Percentiles rank a stretch among this genome's conserved stretches.
Conservation (phyloP, 805 yeast species). For the Pichia exigua region DNA sequence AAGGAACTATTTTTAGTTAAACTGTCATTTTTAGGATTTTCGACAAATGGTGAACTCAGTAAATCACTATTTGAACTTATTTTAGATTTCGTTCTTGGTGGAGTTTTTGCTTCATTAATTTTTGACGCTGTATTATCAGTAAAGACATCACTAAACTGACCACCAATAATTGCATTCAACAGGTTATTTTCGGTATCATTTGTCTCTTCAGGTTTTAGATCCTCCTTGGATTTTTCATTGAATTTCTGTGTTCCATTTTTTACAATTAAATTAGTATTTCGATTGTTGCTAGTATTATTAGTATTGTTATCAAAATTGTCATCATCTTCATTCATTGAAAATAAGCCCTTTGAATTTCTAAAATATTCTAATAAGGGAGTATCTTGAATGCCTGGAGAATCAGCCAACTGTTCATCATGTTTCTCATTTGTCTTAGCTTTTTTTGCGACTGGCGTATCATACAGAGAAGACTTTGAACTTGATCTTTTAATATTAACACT, state of each 20-base stretch:
- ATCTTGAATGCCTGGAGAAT: conserved; percentile 15
- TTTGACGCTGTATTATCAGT: conserved; percentile 43
- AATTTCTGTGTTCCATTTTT: neutral
- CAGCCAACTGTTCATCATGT: neutral
- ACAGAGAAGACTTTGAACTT: neutral
- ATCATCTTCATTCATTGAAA: conserved; percentile 15
- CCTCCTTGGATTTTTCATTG: neutral
- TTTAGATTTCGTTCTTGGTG: conserved; percentile 21
- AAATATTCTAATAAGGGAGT: conserved; percentile 10
- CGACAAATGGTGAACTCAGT: conserved; percentile 42
- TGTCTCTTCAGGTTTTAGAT: neutral
- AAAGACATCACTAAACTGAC: conserved; percentile 31
- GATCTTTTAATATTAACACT: neutral
- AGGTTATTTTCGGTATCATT: conserved; percentile 1
- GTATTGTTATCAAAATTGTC: conserved; percentile 16
- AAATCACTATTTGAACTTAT: conserved; percentile 9
- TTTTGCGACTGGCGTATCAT: neutral
- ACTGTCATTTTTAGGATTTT: conserved; percentile 15
- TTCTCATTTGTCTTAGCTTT: neutral
- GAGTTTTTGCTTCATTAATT: conserved; percentile 17
- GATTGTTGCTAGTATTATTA: neutral
- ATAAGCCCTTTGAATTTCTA: conserved; percentile 2
- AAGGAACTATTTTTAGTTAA: conserved; percentile 9
- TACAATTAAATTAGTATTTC: neutral
- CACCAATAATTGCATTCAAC: conserved; percentile 13